These are phyloP conservation scores for Ogataea pini DNA, from an alignment of 805 yeast species.

Conservation along the genomic window DNA sequence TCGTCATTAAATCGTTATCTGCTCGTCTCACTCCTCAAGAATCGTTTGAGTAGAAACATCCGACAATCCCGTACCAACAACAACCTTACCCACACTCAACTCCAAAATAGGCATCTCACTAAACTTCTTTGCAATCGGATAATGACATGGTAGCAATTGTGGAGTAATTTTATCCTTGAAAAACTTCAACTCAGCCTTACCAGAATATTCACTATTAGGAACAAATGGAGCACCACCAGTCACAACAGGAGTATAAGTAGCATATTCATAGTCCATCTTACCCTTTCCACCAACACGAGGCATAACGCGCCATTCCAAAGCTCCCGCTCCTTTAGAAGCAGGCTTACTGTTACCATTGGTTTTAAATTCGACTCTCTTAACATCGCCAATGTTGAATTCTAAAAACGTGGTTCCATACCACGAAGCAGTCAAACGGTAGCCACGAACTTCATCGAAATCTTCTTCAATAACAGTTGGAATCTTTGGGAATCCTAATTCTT, in stretches of 20 bases:
- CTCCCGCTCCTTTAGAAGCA: constrained; percentile 3
- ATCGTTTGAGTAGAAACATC: constrained; percentile 12
- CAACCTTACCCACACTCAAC: constrained; percentile 7
- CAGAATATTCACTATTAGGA: constrained; percentile 8
- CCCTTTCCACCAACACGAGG: constrained; percentile 15
- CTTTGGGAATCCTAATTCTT: constrained; percentile 14
- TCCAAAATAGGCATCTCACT: constrained; percentile 14
- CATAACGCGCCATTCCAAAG: constrained; percentile 11
- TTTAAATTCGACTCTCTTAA: background rate
- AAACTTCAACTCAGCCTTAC: constrained; percentile 11
- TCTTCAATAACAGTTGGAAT: constrained; percentile 10
- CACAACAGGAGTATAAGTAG: constrained; percentile 10
- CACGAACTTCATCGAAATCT: constrained; percentile 9
- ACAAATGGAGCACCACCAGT: constrained; percentile 13
- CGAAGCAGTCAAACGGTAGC: constrained; percentile 12
- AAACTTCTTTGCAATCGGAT: constrained; percentile 11
- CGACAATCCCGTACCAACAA: constrained; percentile 9
- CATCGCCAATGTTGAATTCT: constrained; percentile 11
- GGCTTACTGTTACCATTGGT: background rate
- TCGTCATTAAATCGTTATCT: background rate
- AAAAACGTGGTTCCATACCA: constrained; percentile 15
- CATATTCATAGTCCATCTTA: constrained; percentile 7
- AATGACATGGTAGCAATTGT: constrained; percentile 12
- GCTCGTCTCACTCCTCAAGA: constrained; percentile 2
- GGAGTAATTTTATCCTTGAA: constrained; percentile 11